phyloP scores from a whole-genome alignment of 106 monocot genomes.

The Acorus gramineus region DNA sequence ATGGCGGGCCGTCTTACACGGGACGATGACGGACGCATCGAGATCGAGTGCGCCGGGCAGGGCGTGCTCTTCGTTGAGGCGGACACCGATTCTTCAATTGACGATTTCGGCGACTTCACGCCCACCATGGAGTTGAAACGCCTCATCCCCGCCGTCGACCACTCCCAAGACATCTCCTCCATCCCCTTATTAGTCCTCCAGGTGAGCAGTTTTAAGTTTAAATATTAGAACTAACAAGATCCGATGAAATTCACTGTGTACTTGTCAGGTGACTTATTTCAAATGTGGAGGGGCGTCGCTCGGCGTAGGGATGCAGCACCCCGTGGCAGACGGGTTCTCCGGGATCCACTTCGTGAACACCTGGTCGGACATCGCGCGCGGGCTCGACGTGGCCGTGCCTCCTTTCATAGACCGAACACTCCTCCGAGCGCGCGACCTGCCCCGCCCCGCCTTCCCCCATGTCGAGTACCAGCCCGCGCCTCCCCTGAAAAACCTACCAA shows the following conservation, averaged over 20 bases:
- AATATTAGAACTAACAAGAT: background rate
- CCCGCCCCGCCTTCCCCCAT: constrained; percentile 19
- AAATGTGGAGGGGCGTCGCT: constrained; percentile 48
- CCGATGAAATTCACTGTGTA: background rate
- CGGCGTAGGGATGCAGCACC: constrained; percentile 39
- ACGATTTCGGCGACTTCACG: constrained; percentile 35
- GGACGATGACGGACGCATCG: constrained; percentile 13
- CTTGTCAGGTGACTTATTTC: constrained; percentile 46
- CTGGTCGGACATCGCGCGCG: constrained; percentile 46
- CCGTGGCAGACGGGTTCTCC: constrained; percentile 34
- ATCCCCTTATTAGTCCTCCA: constrained; percentile 23
- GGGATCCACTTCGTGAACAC: constrained; percentile 39
- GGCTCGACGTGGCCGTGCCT: background rate
- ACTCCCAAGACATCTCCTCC: background rate
- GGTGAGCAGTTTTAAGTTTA: constrained; percentile 10
- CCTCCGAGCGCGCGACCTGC: constrained; percentile 31
- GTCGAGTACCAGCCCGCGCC: constrained; percentile 23
- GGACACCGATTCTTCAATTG: constrained; percentile 10
- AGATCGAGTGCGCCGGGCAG: constrained; percentile 53
- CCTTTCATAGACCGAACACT: constrained; percentile 35
- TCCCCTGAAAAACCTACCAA: too few species aligned
- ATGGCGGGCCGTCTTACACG: constrained; percentile 33
- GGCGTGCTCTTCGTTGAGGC: constrained; percentile 51
- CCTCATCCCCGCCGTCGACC: constrained; percentile 26
- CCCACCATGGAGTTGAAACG: constrained; percentile 26